Evolutionary conservation across 306 rosid species (phyloP).

Genomic region (Chamaecrista fasciculata): DNA sequence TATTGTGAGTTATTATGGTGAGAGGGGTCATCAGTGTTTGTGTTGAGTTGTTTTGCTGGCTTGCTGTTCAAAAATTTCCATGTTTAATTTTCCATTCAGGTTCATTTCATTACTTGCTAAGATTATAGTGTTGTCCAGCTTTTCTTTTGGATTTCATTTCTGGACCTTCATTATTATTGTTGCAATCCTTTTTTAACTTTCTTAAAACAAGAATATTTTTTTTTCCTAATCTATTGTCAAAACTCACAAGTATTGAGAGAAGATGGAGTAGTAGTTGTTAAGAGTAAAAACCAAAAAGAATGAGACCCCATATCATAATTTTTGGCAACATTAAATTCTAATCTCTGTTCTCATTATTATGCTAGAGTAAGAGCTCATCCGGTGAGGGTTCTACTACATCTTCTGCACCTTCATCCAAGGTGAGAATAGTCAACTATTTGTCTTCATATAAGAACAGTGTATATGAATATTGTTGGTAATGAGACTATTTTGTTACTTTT

Average conservation of each 20-base stretch:
- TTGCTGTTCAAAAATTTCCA: background rate
- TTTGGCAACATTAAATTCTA: constrained; percentile 9
- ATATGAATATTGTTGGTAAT: background rate
- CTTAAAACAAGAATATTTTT: background rate
- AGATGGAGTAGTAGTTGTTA: background rate
- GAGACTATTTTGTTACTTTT: background rate
- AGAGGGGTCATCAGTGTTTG: background rate
- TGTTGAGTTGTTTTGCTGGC: background rate
- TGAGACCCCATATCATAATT: too few species aligned
- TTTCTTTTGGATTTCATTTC: background rate
- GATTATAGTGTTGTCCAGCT: background rate
- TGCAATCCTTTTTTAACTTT: background rate
- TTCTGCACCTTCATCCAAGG: constrained; percentile 50
- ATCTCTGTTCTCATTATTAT: background rate
- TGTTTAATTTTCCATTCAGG: background rate
- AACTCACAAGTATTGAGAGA: background rate
- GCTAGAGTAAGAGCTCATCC: constrained; percentile 53
- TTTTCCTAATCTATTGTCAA: background rate
- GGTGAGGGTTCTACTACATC: constrained; percentile 56
- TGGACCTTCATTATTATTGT: background rate
- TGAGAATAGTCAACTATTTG: constrained; percentile 22
- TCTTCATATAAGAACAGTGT: too few species aligned
- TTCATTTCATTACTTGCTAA: background rate
- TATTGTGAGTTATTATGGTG: background rate
- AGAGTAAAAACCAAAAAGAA: too few species aligned